phyloP scores from a whole-genome alignment of 129 eudicot species.

The Flaveria bidentis region DNA sequence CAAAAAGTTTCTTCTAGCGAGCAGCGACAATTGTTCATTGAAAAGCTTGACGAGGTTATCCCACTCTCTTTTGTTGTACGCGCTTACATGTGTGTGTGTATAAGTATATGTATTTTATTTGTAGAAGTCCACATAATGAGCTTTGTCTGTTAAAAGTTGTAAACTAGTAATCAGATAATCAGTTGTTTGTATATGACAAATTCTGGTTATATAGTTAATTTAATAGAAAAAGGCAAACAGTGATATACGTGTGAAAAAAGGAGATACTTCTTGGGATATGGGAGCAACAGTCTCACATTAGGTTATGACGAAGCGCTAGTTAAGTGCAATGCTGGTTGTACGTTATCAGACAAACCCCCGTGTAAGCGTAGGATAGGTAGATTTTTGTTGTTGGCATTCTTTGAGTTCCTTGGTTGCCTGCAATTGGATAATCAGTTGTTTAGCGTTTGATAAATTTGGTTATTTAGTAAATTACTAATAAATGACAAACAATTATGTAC shows the following conservation, averaged over 20 bases:
- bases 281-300: too few species aligned
- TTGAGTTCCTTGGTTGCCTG: neutral
- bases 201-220: too few species aligned
- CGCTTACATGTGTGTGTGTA: constrained; percentile 6
- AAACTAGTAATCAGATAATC: too few species aligned
- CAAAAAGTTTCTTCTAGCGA: constrained; percentile 64
- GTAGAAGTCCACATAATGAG: constrained; percentile 2
- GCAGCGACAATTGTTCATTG: constrained; percentile 70
- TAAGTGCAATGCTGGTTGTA: too few species aligned
- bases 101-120: neutral
- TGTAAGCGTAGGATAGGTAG: too few species aligned
- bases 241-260: too few species aligned
- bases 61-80: constrained; percentile 15
- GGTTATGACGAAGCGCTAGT: too few species aligned
- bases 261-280: too few species aligned
- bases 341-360: too few species aligned
- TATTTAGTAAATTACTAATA: neutral
- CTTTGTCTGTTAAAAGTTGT: neutral
- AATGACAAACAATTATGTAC: neutral
- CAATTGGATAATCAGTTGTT: neutral
- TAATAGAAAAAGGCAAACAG: too few species aligned
- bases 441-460: neutral
- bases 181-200: too few species aligned
- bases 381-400: too few species aligned
- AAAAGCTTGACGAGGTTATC: constrained; percentile 89